Conservation (phyloP, 768 basidiomycete genomes). For the Cystobasidium tubakii region DNA sequence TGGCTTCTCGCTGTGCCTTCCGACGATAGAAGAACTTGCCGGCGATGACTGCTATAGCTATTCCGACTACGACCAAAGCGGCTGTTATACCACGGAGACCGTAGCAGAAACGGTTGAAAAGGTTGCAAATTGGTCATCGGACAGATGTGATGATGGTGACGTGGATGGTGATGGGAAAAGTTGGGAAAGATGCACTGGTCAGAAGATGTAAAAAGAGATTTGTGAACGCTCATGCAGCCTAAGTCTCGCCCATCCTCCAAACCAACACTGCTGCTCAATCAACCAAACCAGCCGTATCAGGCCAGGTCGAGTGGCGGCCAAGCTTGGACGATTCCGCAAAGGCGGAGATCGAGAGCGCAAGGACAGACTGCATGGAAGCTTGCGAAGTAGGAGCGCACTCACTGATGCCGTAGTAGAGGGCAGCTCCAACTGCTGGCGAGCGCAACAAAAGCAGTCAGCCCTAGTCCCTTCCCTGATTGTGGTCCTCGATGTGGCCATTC, state of each 20-base stretch:
- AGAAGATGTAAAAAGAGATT: too few relatives aligned
- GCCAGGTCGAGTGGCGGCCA: neutral
- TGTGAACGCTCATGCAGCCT: too few relatives aligned
- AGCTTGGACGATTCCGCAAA: neutral
- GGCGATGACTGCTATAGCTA: conserved; percentile 14
- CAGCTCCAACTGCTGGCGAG: conserved; percentile 8
- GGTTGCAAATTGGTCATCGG: neutral
- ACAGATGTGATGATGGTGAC: neutral
- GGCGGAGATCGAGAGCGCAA: neutral
- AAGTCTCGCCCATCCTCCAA: too few relatives aligned
- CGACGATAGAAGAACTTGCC: conserved; percentile 19
- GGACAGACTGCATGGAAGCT: neutral
- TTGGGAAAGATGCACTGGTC: too few relatives aligned
- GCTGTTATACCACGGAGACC: neutral
- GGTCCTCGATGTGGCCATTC: neutral
- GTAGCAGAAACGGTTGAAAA: neutral
- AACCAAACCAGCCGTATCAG: too few relatives aligned
- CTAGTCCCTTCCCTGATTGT: too few relatives aligned
- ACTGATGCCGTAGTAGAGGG: conserved; percentile 9
- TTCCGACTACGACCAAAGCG: conserved; percentile 9
- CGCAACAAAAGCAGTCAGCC: neutral
- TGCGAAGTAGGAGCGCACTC: neutral
- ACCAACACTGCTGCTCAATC: too few relatives aligned
- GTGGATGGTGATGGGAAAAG: neutral
- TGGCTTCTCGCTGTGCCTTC: neutral